Base-by-base conservation (phyloP, 441 rosid genomes). In the Croton laevigatus region DNA sequence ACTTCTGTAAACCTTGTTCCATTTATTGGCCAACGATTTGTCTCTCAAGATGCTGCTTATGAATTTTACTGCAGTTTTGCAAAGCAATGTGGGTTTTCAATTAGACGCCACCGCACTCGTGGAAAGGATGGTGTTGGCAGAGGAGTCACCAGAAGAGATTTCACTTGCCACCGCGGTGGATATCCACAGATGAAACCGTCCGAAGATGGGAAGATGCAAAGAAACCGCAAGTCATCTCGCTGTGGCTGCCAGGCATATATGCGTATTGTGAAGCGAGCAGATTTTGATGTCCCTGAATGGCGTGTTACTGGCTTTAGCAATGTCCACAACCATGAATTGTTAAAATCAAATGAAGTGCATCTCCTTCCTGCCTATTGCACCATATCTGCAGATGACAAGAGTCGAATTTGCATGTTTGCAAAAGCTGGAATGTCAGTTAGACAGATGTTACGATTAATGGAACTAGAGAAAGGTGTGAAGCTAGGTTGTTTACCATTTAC, bases 401-500 rank as follows among this genome's bases (percentile, higher is more conserved):
- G 82, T 60, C 77, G 82, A 52, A 85, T 86, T 75, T 82, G 90
- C 80, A 79, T 86, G 89, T 88, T 76, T 78, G 82, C 86, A 36
- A 88, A 82, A 84, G 93, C 90, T 69, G 93, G 93, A 71, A 86
- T 88, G 90, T 88, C 88, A 7, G 93, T 85, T 36, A 73, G 93
- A 54, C 90, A 88, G 70, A 83, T 85, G 90, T 78, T 88, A 51
- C 74, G 93, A 62, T 62, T 88, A 52, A 83, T 88, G 93, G 93
- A 88, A 80, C 83, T 88, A 27, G 89, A 88, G 78, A 88, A 88
- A 74, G 90, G 90, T 76, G 81, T 88, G 51, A 88, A 86, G 81
- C 73, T 88, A 22, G 93, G 93, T 19, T 83, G 87, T 82, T 76
- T 88, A 59, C 90, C 88, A 0, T 88, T 80, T 76, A 84, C 90